A percentile compares a stretch with the other conserved stretches of the same genome.
Evolutionary conservation across 805 yeast genomes (phyloP).

Genomic region (Alloascoidea hylecoeti): DNA sequence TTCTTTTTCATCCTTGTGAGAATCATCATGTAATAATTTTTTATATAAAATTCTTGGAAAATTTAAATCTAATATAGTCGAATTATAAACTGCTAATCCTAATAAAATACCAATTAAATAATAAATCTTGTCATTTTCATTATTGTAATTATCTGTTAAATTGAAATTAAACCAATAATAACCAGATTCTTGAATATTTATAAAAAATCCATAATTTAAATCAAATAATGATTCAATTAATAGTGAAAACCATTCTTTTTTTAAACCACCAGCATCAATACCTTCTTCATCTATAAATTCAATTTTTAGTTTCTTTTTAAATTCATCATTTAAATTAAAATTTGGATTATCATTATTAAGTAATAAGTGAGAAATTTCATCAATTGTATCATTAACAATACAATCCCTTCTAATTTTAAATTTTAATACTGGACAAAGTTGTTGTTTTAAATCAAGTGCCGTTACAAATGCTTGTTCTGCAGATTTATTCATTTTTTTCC

Average conservation of each 20-base stretch:
- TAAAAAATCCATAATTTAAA: constrained; percentile 54
- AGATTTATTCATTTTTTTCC: constrained; percentile 66
- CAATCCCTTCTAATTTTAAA: constrained; percentile 53
- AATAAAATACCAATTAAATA: constrained; percentile 73
- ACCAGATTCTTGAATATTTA: constrained; percentile 52
- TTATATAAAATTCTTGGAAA: constrained; percentile 73
- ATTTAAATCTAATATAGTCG: constrained; percentile 69
- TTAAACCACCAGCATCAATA: constrained; percentile 88
- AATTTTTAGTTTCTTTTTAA: constrained; percentile 62
- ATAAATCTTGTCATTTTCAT: constrained; percentile 22
- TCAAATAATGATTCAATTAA: constrained; percentile 58
- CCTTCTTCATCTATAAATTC: constrained; percentile 87
- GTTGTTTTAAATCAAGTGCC: constrained; percentile 47
- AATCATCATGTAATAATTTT: constrained; percentile 32
- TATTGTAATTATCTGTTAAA: constrained; percentile 9
- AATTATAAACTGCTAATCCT: constrained; percentile 85
- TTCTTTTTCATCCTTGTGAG: too few relatives aligned
- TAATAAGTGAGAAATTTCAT: constrained; percentile 26
- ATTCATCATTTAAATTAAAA: too few relatives aligned
- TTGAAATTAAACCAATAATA: constrained; percentile 67
- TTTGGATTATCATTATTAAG: constrained; percentile 42
- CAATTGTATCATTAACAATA: constrained; percentile 63
- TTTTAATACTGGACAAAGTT: constrained; percentile 53
- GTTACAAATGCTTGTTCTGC: constrained; percentile 83
- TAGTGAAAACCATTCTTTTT: constrained; percentile 85